Evolutionary conservation across 2,329 filamentous ascomycete species (phyloP).

Genomic region (Talaromyces amestolkiae): DNA sequence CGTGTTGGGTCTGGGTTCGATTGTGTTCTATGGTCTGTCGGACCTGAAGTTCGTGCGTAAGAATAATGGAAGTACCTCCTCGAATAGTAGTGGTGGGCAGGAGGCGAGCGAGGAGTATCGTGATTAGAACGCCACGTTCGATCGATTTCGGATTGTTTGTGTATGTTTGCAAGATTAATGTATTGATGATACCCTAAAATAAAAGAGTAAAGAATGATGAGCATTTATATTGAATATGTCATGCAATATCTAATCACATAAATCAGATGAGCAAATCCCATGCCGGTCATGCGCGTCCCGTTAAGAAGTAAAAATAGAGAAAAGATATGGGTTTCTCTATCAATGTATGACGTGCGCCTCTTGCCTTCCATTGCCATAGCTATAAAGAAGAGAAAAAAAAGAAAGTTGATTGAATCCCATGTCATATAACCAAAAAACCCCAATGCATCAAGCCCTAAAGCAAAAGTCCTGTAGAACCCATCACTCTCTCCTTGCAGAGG

Average conservation of each 20-base stretch:
- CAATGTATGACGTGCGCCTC: background rate
- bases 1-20: slow-evolving; percentile 63
- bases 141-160: background rate
- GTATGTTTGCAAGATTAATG: background rate
- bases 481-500: background rate
- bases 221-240: background rate
- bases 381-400: background rate
- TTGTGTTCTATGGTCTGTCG: slow-evolving; percentile 49
- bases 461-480: background rate
- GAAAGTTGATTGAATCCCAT: background rate
- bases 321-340: background rate
- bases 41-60: slow-evolving; percentile 16
- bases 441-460: background rate
- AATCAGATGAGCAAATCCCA: background rate
- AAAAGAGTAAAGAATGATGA: background rate
- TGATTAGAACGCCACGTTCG: background rate
- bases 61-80: background rate
- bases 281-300: background rate
- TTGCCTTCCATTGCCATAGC: background rate
- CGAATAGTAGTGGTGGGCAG: background rate
- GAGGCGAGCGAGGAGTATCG: background rate
- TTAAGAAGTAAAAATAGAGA: background rate
- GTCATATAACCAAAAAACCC: background rate
- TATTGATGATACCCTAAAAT: slow-evolving; percentile 7
- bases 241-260: background rate